Evolutionary conservation across 2,329 filamentous ascomycete species (phyloP), one percentile per base, ranked within the genome.

Genomic region (Geosmithia flava): DNA sequence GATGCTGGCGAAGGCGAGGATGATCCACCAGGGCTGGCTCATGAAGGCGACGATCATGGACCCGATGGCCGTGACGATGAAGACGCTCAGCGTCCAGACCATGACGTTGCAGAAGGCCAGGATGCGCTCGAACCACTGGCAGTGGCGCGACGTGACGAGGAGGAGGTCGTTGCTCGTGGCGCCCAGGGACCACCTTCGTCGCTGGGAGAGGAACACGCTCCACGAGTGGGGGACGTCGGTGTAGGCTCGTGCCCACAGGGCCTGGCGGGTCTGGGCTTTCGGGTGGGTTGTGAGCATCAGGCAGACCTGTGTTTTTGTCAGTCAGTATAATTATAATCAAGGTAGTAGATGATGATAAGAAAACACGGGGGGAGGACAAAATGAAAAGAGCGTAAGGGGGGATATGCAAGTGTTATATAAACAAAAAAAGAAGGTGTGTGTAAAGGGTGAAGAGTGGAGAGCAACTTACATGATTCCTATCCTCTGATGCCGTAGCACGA

Each of bases 141-240:
- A 55, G 19, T 55, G 46, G 8, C 52, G 40, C n/a, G 54, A 50
- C 7, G 48, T 51, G 2, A 52, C 42, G 15, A 58, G 45, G 1
- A 58, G 23, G 23, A 58, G 37, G 47, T 58, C 56, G 39, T 58
- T 58, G 46, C 52, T 55, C 27, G 55, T 58, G 15, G 55, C 54
- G 19, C 56, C 56, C 1, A 58, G 54, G n/a, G 56, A 56, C 56
- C 56, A 58, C 11, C 55, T 55, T 1, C 55, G 54, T 13, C 55
- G 55, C 45, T 57, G 56, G 15, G 56, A 58, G 4, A 69, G 55
- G 50, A 68, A 70, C 29, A 70, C 67, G 23, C 58, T 62, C 57
- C 64, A 60, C 17, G 58, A 57, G 48, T 64, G 60, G 1, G 65
- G 65, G 10, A 66, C 65, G 46, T 66, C 62, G 2, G 67, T 69